Base-by-base conservation (phyloP, 192 early-diverging fungal genomes). In the Mycoemilia scoparia region DNA sequence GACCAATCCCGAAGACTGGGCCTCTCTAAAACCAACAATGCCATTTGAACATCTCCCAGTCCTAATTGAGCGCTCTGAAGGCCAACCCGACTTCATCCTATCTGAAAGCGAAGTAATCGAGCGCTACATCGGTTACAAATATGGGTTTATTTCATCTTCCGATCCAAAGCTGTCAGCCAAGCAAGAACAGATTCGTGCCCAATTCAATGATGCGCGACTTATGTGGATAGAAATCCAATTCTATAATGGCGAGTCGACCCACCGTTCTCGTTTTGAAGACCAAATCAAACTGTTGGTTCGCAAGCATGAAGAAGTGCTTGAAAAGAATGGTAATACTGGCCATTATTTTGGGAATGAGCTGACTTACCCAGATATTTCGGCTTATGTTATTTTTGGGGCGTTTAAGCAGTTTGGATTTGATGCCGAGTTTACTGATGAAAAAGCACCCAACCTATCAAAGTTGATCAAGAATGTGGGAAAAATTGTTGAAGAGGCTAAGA, bases 11-110 rank as follows among this genome's bases (percentile, higher is more conserved):
- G 65, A 69, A 21, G n/a, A n/a, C n/a, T 69, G 67, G 70, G 51
- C 60, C 2, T 34, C 43, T 1, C 49, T 56, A 15, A 73, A 73
- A 43, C 21, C 45, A n/a, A 39, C 48, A 24, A 42, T 58, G 21
- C 67, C 70, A n/a, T 58, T 61, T 17, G 67, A 65, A 1, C 55
- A 59, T 14, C 34, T 73, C 28, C 71, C 67, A 3, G 55, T 66
- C 1, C 54, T 73, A 23, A 36, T 57, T 6, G 65, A 67, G 19
- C 60, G 48, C 35, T 26, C 44, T 0, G 50, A 65, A 7, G 55
- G 53, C 19, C 39, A 36, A 26, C 46, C 43, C 2, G 43, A 43
- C 20, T 45, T 62, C 34, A 12, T 51, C 2, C 20, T 69, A 6
- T 44, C 51, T 27, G 64, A 74, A 19, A 45, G 57, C 0, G 38